These are phyloP conservation scores for Solanum rostratum DNA, from an alignment of 257 asterid species.

Conservation along the genomic window DNA sequence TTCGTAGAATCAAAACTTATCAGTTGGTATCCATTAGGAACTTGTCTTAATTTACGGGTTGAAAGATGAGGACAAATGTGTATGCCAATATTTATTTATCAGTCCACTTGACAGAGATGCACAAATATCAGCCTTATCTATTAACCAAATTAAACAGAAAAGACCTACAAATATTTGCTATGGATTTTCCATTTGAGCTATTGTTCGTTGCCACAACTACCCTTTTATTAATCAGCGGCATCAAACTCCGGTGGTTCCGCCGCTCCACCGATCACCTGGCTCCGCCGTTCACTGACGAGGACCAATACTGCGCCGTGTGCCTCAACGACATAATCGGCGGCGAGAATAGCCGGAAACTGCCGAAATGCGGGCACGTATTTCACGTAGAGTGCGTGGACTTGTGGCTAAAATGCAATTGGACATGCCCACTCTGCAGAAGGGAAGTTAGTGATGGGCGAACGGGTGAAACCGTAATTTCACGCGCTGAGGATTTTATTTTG, in stretches of 20 bases:
- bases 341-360: slow-evolving; percentile 20
- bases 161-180: too few relatives aligned
- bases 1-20: too few relatives aligned
- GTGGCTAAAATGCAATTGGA: slow-evolving; percentile 20
- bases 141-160: too few relatives aligned
- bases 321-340: slow-evolving; percentile 22
- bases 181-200: not conserved
- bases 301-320: slow-evolving; percentile 19
- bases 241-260: not conserved
- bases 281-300: not conserved
- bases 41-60: too few relatives aligned
- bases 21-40: too few relatives aligned
- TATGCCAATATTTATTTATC: too few relatives aligned
- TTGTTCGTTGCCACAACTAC: not conserved
- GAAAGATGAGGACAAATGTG: too few relatives aligned
- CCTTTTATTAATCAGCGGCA: not conserved
- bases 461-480: not conserved
- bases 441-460: slow-evolving; percentile 6
- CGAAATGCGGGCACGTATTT: slow-evolving; percentile 23
- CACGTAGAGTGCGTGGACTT: slow-evolving; percentile 23
- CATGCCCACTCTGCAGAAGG: slow-evolving; percentile 34
- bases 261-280: not conserved
- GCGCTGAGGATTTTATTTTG: not conserved
- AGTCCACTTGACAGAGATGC: too few relatives aligned
- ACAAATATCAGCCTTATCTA: too few relatives aligned